These are phyloP conservation scores for Porphyra umbilicalis DNA, from an alignment of 31 red algal genomes.

Conservation along the genomic window DNA sequence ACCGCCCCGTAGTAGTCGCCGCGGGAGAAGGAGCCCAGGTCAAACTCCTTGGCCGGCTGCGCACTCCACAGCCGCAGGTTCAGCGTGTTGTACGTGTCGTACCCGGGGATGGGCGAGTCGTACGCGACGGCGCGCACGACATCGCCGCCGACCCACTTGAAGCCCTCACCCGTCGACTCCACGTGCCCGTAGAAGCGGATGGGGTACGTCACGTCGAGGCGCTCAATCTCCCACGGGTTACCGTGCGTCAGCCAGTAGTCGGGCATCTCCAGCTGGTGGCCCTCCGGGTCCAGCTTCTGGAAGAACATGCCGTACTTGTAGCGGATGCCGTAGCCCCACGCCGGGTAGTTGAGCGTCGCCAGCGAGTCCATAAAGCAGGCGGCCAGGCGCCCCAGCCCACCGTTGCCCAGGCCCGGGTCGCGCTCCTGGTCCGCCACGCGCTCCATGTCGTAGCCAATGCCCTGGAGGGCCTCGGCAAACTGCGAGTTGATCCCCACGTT, in stretches of 20 bases:
- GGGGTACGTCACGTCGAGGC: slow-evolving; percentile 87
- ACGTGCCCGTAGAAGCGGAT: slow-evolving; percentile 91
- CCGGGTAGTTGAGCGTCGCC: slow-evolving; percentile 96
- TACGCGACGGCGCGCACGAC: slow-evolving; percentile 89
- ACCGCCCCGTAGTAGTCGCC: slow-evolving; percentile 94
- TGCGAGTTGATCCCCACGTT: slow-evolving; percentile 90
- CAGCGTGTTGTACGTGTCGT: slow-evolving; percentile 93
- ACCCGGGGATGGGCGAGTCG: slow-evolving; percentile 93
- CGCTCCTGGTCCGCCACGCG: slow-evolving; percentile 72
- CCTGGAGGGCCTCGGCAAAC: slow-evolving; percentile 77
- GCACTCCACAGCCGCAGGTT: slow-evolving; percentile 93
- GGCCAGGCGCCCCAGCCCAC: slow-evolving; percentile 93
- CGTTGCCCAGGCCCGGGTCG: slow-evolving; percentile 96
- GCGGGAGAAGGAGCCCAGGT: slow-evolving; percentile 83
- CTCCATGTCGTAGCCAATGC: slow-evolving; percentile 83
- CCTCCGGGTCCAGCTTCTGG: slow-evolving; percentile 75
- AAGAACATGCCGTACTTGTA: slow-evolving; percentile 99
- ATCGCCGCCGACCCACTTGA: slow-evolving; percentile 59
- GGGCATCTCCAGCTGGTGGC: slow-evolving; percentile 94
- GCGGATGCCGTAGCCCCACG: slow-evolving; percentile 97
- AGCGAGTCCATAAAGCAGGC: slow-evolving; percentile 98
- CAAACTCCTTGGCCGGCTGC: slow-evolving; percentile 88
- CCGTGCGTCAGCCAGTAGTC: slow-evolving; percentile 96
- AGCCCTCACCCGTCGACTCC: slow-evolving; percentile 50
- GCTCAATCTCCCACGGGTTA: slow-evolving; percentile 97